A percentile compares a stretch with the other conserved stretches of the same genome.
phyloP scores from a whole-genome alignment of 768 basidiomycete species.

The Mycena belliarum region DNA sequence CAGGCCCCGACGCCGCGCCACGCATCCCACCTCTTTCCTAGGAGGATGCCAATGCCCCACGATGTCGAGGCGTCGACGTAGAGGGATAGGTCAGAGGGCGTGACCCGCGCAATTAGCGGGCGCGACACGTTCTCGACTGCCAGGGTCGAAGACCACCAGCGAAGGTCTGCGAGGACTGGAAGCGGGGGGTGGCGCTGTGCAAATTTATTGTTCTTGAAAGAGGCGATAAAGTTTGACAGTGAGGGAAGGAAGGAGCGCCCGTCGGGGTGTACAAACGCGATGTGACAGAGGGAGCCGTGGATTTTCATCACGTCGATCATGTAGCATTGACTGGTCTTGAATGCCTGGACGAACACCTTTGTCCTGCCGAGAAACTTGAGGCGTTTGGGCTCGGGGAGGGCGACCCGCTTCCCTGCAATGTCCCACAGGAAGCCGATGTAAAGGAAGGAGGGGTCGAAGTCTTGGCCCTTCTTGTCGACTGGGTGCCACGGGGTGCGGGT shows the following conservation, averaged over 20 bases:
- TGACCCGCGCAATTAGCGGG: background rate
- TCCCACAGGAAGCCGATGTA: background rate
- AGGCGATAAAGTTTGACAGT: background rate
- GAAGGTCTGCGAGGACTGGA: background rate
- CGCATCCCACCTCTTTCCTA: slow-evolving; percentile 21
- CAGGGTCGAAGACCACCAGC: background rate
- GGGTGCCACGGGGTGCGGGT: background rate
- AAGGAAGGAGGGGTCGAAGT: background rate
- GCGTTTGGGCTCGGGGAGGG: slow-evolving; percentile 14
- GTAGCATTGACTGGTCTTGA: background rate
- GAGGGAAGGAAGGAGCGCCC: background rate
- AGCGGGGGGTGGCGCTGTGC: background rate
- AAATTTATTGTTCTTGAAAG: background rate
- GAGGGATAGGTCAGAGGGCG: background rate
- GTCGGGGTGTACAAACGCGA: background rate
- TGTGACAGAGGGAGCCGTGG: slow-evolving; percentile 4
- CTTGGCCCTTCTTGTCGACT: background rate
- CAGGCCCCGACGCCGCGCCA: slow-evolving; percentile 14
- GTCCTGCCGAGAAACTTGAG: slow-evolving; percentile 23
- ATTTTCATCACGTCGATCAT: background rate
- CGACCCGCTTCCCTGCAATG: background rate
- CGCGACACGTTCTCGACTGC: background rate
- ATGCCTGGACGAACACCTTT: background rate
- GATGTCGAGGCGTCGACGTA: slow-evolving; percentile 25
- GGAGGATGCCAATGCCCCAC: slow-evolving; percentile 28